phyloP scores from a whole-genome alignment of 176 grass and related monocot genomes.

The Musa itinerans region DNA sequence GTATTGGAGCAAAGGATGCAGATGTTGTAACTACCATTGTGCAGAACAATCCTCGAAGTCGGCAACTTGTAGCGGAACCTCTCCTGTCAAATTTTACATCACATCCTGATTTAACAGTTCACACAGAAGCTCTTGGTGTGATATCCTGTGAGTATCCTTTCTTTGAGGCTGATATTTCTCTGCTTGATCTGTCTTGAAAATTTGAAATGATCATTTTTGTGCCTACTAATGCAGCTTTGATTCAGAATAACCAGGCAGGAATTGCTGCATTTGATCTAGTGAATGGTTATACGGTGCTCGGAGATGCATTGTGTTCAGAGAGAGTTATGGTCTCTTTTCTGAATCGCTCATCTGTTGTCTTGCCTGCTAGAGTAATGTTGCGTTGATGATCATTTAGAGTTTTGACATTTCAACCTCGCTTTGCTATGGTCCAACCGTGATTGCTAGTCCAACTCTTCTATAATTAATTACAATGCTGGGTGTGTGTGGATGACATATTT shows the following conservation, averaged over 20 bases:
- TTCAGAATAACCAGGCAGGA: slow-evolving; percentile 68
- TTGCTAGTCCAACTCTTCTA: too few species aligned
- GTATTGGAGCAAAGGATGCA: slow-evolving; percentile 78
- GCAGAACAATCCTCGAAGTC: slow-evolving; percentile 83
- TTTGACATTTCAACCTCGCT: too few species aligned
- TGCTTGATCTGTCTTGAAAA: not conserved
- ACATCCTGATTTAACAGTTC: slow-evolving; percentile 74
- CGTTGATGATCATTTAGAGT: too few species aligned
- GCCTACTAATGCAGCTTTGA: slow-evolving; percentile 50
- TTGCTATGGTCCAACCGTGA: too few species aligned
- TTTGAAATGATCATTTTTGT: slow-evolving; percentile 1
- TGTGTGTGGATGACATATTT: not conserved
- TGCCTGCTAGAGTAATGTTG: not conserved
- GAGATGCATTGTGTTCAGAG: slow-evolving; percentile 63
- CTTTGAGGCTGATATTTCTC: not conserved
- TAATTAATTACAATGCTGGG: too few species aligned
- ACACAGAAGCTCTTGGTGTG: slow-evolving; percentile 81
- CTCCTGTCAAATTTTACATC: slow-evolving; percentile 72
- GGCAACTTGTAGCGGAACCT: slow-evolving; percentile 87
- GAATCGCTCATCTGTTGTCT: not conserved
- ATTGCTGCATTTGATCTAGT: slow-evolving; percentile 57
- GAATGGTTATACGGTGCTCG: slow-evolving; percentile 67
- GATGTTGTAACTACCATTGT: slow-evolving; percentile 88
- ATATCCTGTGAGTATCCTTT: slow-evolving; percentile 59
- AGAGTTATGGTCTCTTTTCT: slow-evolving; percentile 40